A percentile compares a stretch with the other conserved stretches of the same genome.
Conservation (phyloP, 208 protist genomes). For the Crithidia bombi region DNA sequence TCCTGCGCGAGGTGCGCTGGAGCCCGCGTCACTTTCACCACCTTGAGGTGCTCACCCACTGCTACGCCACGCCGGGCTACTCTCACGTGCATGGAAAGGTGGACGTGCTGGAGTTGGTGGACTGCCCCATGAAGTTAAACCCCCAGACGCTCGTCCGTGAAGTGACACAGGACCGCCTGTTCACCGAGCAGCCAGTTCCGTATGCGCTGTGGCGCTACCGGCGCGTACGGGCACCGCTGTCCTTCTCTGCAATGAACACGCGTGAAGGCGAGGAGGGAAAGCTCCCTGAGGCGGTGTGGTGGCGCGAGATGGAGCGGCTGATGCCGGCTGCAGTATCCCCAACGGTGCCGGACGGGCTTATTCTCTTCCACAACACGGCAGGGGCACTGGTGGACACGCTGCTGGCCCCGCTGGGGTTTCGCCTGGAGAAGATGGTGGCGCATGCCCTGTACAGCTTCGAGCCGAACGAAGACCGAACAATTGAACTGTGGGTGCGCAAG, state of each 20-base stretch:
- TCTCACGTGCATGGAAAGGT: constrained; percentile 78
- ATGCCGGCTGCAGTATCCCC: constrained; percentile 25
- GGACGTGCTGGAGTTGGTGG: constrained; percentile 44
- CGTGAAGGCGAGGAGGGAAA: constrained; percentile 2
- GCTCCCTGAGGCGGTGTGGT: constrained; percentile 24
- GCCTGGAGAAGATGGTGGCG: constrained; percentile 37
- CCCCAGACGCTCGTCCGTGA: constrained; percentile 26
- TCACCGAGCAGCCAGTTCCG: constrained; percentile 39
- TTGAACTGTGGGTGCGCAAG: constrained; percentile 67
- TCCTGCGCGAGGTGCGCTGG: constrained; percentile 51
- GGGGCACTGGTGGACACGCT: constrained; percentile 36
- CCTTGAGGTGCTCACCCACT: constrained; percentile 70
- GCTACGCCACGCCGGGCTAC: constrained; percentile 77
- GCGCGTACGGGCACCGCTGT: constrained; percentile 1
- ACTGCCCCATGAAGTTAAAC: constrained; percentile 64
- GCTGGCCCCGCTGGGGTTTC: constrained; percentile 49
- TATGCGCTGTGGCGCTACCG: constrained; percentile 75
- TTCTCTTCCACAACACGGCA: constrained; percentile 53
- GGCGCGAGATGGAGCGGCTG: constrained; percentile 20
- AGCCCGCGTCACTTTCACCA: constrained; percentile 35
- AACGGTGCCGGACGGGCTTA: constrained; percentile 54
- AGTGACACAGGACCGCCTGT: constrained; percentile 63
- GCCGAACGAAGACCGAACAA: constrained; percentile 49
- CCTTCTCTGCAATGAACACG: constrained; percentile 7
- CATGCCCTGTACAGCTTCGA: constrained; percentile 50